Conservation (phyloP, 225 moss, liverwort and hornwort species). For the Anthoceros angustus region DNA sequence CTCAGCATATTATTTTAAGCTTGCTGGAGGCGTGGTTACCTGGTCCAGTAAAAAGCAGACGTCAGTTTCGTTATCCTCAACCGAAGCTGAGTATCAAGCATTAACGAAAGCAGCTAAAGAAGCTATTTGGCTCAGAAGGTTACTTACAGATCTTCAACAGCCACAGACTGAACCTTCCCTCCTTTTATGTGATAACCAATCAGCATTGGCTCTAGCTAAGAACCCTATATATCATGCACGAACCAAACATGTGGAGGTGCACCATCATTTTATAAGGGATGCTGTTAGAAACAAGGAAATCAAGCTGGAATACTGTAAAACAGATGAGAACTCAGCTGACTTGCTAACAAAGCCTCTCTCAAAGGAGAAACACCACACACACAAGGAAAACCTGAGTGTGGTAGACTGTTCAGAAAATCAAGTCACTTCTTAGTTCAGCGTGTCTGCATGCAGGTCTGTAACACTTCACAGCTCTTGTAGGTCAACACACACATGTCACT, state of each 20-base stretch:
- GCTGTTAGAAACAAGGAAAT: not conserved
- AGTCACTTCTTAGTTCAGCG: too few species aligned
- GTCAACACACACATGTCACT: too few species aligned
- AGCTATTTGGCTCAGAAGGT: not conserved
- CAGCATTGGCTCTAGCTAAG: conserved; percentile 4
- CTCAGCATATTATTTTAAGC: conserved; percentile 8
- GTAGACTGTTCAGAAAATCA: too few species aligned
- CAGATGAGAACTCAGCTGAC: too few species aligned
- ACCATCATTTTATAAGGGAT: conserved; percentile 6
- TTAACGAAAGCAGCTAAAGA: not conserved
- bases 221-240: conserved; percentile 6
- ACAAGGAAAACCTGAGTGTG: too few species aligned
- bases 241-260: conserved; percentile 8
- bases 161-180: not conserved
- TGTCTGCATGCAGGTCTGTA: too few species aligned
- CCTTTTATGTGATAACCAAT: conserved; percentile 6
- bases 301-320: not conserved
- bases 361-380: too few species aligned
- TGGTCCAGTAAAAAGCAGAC: conserved; percentile 11
- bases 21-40: conserved; percentile 6
- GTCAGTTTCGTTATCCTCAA: conserved; percentile 4
- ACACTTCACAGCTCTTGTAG: too few species aligned
- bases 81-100: conserved; percentile 6
- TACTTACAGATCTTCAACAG: not conserved
- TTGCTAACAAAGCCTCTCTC: too few species aligned